Evolutionary conservation across 495 filamentous ascomycete genomes (phyloP).

Genomic region (Aspergillus haitiensis): DNA sequence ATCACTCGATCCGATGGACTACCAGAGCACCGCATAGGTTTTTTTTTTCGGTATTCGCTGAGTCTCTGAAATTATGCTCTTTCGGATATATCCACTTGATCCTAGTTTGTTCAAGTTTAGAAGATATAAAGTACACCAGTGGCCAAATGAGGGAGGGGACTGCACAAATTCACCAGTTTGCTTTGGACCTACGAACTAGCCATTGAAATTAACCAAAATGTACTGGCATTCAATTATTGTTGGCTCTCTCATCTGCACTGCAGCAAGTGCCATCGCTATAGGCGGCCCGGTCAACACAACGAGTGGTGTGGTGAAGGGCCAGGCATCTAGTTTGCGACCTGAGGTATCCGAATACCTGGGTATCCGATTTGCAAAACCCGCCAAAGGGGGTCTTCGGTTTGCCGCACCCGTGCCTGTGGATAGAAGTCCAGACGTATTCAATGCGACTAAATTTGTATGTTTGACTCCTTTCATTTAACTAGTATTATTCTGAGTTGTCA

Average conservation of each 20-base stretch:
- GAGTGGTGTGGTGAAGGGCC: conserved; percentile 45
- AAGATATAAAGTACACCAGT: too few species aligned
- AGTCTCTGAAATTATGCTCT: too few species aligned
- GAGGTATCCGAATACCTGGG: conserved; percentile 49
- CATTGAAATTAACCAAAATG: conserved; percentile 10
- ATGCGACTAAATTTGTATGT: conserved; percentile 31
- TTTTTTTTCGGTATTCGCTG: too few species aligned
- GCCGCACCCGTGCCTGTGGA: conserved; percentile 27
- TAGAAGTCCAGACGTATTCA: conserved; percentile 6
- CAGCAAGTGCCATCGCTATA: conserved; percentile 5
- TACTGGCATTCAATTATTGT: conserved; percentile 5
- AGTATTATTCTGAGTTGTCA: background rate
- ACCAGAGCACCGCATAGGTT: too few species aligned
- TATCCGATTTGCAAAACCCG: conserved; percentile 42
- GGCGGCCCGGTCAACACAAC: conserved; percentile 22
- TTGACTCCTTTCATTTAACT: background rate
- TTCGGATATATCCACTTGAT: too few species aligned
- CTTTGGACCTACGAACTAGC: background rate
- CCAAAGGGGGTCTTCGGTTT: conserved; percentile 30
- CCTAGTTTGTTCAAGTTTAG: too few species aligned
- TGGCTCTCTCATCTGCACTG: background rate
- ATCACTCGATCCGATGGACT: too few species aligned
- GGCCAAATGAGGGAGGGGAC: too few species aligned
- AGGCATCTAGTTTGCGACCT: conserved; percentile 37
- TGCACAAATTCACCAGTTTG: too few species aligned